Evolutionary conservation across 768 basidiomycete genomes (phyloP).

Genomic region (Hydnomerulius pinastri): DNA sequence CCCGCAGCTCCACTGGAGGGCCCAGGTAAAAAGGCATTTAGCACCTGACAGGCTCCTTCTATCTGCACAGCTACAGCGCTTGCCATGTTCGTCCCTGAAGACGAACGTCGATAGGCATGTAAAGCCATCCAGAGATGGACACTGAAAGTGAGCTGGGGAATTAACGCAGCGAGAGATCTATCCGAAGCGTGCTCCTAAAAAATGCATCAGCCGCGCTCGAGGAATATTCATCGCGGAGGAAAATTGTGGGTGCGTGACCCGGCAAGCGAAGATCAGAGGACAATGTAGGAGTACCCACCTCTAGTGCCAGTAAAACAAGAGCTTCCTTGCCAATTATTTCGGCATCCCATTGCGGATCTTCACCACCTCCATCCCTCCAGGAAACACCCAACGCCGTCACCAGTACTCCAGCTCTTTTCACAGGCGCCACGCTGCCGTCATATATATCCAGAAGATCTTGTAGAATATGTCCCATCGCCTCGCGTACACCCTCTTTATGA

Average conservation of each 20-base stretch:
- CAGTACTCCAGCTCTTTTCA: constrained; percentile 60
- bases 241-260: too few species aligned
- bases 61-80: constrained; percentile 50
- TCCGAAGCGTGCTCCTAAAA: constrained; percentile 35
- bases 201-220: too few species aligned
- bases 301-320: constrained; percentile 38
- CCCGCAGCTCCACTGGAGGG: constrained; percentile 19
- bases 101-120: constrained; percentile 60
- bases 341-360: constrained; percentile 24
- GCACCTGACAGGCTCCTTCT: constrained; percentile 51
- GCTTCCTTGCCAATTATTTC: constrained; percentile 44
- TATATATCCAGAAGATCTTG: constrained; percentile 55
- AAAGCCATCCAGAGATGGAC: constrained; percentile 71
- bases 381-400: constrained; percentile 53
- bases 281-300: constrained; percentile 39
- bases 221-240: too few species aligned
- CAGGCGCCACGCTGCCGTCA: constrained; percentile 44
- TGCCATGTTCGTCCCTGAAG: constrained; percentile 41
- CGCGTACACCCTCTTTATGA: constrained; percentile 58
- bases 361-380: constrained; percentile 26
- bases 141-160: constrained; percentile 52
- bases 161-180: constrained; percentile 23
- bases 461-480: constrained; percentile 44
- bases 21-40: constrained; percentile 40
- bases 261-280: not conserved